phyloP scores from a whole-genome alignment of 2,329 filamentous ascomycete genomes.

The Graphilbum ipis-grandicollis region DNA sequence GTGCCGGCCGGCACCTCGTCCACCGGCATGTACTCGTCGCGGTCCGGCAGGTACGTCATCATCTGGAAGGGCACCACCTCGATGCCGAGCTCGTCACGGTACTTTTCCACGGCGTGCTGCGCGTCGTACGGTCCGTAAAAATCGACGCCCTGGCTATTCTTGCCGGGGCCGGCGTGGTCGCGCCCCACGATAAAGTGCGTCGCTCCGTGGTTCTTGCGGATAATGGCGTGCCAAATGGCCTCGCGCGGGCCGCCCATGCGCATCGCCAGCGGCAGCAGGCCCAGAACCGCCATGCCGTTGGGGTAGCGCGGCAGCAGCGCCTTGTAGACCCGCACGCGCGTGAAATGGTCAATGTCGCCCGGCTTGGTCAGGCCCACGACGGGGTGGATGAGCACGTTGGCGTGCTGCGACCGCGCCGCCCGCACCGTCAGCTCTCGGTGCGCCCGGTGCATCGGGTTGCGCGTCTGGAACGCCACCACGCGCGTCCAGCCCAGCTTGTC shows the following conservation, averaged over 20 bases:
- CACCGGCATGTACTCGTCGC: slow-evolving; percentile 87
- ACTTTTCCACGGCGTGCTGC: slow-evolving; percentile 90
- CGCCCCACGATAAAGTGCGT: slow-evolving; percentile 99
- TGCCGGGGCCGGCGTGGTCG: slow-evolving; percentile 94
- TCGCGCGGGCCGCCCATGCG: slow-evolving; percentile 97
- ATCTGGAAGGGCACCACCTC: slow-evolving; percentile 99
- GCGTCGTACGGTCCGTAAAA: slow-evolving; percentile 98
- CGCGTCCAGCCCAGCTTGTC: slow-evolving; percentile 98
- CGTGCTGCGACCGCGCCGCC: slow-evolving; percentile 85
- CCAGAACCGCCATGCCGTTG: slow-evolving; percentile 96
- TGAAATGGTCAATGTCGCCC: slow-evolving; percentile 99
- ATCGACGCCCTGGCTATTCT: slow-evolving; percentile 92
- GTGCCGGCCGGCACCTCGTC: slow-evolving; percentile 74
- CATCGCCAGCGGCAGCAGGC: slow-evolving; percentile 91
- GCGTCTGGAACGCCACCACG: slow-evolving; percentile 97
- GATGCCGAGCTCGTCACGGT: slow-evolving; percentile 90
- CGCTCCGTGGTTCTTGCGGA: slow-evolving; percentile 98
- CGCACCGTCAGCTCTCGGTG: slow-evolving; percentile 96
- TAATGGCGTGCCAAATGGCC: slow-evolving; percentile 99
- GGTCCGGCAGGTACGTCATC: slow-evolving; percentile 97
- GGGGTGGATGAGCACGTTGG: slow-evolving; percentile 97
- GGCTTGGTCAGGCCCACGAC: slow-evolving; percentile 98
- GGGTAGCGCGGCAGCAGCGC: slow-evolving; percentile 90
- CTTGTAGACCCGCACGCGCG: slow-evolving; percentile 96
- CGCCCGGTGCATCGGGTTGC: slow-evolving; percentile 98